Evolutionary conservation across 2,329 filamentous ascomycete genomes (phyloP), one percentile per base, ranked within the genome.

Genomic region (Trichophyton verrucosum): DNA sequence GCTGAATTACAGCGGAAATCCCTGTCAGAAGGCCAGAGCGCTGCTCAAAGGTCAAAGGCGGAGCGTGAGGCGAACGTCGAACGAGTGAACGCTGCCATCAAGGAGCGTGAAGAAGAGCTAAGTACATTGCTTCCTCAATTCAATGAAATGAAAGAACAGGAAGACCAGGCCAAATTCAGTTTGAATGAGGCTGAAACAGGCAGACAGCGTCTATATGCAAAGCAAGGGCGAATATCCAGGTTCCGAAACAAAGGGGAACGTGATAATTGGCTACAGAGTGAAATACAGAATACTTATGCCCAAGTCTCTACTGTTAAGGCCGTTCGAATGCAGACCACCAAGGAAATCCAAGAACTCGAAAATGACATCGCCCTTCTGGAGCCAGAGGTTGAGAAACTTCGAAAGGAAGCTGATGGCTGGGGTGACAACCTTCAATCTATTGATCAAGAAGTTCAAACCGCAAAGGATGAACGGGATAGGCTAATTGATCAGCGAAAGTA

Each of bases 201-300:
- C 3, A 82, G 89, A 47, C 85, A 88, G 65, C 86, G 91, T 42
- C 81, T 99, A 6, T 89, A 95, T 70, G 89, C 88, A 58, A 99
- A 99, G 73, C 92, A 99, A 74, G 90, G 87, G 49, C 86, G 92
- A 53, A 91, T 88, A 65, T 87, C 88, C 17, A 87, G 90, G 64
- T 99, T 96, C 74, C 87, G 82, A 69, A 95, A 85, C 72, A 96
- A 96, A 77, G 82, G 83, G 7, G 90, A 97, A 71, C 86, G 95
- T 49, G 92, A 99, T 72, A 82, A 84, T 40, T 96, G 84, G 80
- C 78, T 99, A 57, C 84, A 84, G 63, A 81, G 84, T 64, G 88
- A 96, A 73, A 89, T 97, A 61, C 80, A 88, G 51, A 88, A 95
- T 40, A 83, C 91, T 60, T 87, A 90, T 65, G 78, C 83, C 40